Evolutionary conservation across 2,329 filamentous ascomycete species (phyloP).

Genomic region (Boeremia exigua): DNA sequence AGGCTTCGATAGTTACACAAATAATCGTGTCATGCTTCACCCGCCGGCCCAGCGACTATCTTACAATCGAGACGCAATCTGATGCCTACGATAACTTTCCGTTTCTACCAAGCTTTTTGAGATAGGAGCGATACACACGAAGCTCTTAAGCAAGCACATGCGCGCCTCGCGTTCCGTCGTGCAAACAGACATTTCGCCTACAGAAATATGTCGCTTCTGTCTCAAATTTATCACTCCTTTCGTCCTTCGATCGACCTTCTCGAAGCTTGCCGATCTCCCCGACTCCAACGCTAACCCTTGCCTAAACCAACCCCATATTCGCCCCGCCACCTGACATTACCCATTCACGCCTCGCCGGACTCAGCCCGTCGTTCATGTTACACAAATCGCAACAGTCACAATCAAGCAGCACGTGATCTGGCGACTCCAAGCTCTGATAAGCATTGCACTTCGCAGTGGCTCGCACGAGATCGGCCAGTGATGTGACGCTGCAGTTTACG

Average conservation of each 20-base stretch:
- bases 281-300: slow-evolving; percentile 1
- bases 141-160: slow-evolving; percentile 5
- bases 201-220: neutral
- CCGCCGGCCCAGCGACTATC: slow-evolving; percentile 5
- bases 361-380: slow-evolving; percentile 1
- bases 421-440: slow-evolving; percentile 14
- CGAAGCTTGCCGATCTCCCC: slow-evolving; percentile 18
- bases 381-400: slow-evolving; percentile 17
- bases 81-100: slow-evolving; percentile 6
- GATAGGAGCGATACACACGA: slow-evolving; percentile 6
- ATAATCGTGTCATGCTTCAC: slow-evolving; percentile 5
- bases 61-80: slow-evolving; percentile 7
- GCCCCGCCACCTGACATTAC: slow-evolving; percentile 1
- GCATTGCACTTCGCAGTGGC: slow-evolving; percentile 11
- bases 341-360: slow-evolving; percentile 13
- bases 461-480: slow-evolving; percentile 3
- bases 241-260: slow-evolving; percentile 14
- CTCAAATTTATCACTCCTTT: neutral
- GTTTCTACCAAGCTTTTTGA: neutral
- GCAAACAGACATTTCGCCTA: neutral
- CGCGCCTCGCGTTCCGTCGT: neutral
- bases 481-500: slow-evolving; percentile 14
- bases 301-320: slow-evolving; percentile 13
- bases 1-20: slow-evolving; percentile 7
- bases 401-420: slow-evolving; percentile 5